These are phyloP conservation scores for Sisymbrium irio DNA, from an alignment of 345 rosid genomes.

Conservation along the genomic window DNA sequence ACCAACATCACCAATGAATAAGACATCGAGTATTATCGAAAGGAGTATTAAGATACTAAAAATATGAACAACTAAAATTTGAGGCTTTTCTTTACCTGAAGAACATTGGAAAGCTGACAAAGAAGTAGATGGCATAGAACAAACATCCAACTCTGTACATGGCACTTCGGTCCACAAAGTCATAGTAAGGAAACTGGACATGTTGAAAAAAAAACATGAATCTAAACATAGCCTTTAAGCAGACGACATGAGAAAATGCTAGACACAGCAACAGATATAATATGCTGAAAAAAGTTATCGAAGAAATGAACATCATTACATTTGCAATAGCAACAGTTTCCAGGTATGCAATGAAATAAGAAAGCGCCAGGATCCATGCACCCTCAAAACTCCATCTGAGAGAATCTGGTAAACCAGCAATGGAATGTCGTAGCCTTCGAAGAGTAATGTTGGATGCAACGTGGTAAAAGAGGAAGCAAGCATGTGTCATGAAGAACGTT, in stretches of 20 bases:
- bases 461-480: constrained; percentile 93
- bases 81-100: constrained; percentile 57
- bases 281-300: background rate
- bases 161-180: constrained; percentile 85
- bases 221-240: background rate
- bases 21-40: background rate
- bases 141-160: constrained; percentile 94
- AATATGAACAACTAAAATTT: background rate
- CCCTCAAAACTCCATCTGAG: constrained; percentile 69
- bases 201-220: background rate
- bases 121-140: constrained; percentile 92
- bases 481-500: constrained; percentile 90
- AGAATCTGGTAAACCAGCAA: constrained; percentile 64
- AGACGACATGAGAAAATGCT: background rate
- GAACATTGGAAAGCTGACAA: constrained; percentile 98
- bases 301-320: constrained; percentile 34
- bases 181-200: constrained; percentile 94
- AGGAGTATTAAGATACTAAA: background rate
- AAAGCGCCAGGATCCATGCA: constrained; percentile 83
- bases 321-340: constrained; percentile 94
- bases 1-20: background rate
- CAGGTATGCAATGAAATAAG: constrained; percentile 94
- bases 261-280: background rate
- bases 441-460: constrained; percentile 88
- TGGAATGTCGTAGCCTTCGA: constrained; percentile 69